Percentiles rank a stretch among this genome's conserved stretches.
phyloP scores from a whole-genome alignment of 768 basidiomycete genomes.

The Cytidiella melzeri region DNA sequence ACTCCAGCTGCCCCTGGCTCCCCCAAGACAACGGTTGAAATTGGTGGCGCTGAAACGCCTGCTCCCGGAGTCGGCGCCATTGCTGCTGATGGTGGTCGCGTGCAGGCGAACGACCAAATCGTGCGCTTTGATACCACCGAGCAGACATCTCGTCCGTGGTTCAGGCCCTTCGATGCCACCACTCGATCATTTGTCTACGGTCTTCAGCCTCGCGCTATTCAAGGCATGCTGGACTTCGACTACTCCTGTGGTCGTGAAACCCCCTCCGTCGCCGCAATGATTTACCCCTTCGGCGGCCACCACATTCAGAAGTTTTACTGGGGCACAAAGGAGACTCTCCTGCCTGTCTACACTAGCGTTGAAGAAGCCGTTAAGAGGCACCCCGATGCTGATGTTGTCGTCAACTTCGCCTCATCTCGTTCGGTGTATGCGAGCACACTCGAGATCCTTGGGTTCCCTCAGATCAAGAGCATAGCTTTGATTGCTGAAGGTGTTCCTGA shows the following conservation, averaged over 20 bases:
- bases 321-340: conserved; percentile 98
- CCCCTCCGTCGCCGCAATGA: conserved; percentile 97
- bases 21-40: conserved; percentile 30
- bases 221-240: conserved; percentile 98
- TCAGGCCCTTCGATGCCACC: conserved; percentile 84
- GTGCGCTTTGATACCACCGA: conserved; percentile 71
- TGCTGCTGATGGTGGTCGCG: conserved; percentile 72
- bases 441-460: conserved; percentile 74
- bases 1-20: conserved; percentile 38
- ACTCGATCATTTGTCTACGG: conserved; percentile 99
- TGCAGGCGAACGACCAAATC: conserved; percentile 83
- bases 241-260: conserved; percentile 90
- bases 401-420: conserved; percentile 95
- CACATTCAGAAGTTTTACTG: conserved; percentile 99
- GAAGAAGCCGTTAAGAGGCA: conserved; percentile 92
- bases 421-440: conserved; percentile 93
- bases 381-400: conserved; percentile 92
- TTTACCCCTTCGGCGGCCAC: conserved; percentile 99
- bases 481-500: conserved; percentile 99
- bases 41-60: conserved; percentile 18
- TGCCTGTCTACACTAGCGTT: conserved; percentile 93
- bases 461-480: conserved; percentile 74
- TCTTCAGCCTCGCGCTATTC: conserved; percentile 98
- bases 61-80: conserved; percentile 46
- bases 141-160: conserved; percentile 57